Evolutionary conservation across 257 asterid species (phyloP), one percentile per base, ranked within the genome.

Genomic region (Scutellaria minor): DNA sequence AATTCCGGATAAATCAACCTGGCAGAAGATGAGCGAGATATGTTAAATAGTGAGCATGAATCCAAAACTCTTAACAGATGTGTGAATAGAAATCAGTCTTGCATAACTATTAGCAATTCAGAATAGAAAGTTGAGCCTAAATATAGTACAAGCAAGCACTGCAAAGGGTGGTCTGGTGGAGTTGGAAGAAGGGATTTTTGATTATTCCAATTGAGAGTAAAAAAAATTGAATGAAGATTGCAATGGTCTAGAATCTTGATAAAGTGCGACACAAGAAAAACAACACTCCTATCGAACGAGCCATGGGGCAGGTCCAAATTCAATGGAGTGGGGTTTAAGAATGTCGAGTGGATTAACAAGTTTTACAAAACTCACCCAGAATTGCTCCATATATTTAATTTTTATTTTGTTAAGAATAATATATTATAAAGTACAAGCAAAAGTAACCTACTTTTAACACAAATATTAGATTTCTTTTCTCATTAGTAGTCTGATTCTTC

Each of bases 1-100:
- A 13, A 95, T 79, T 14, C 87, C 81, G 3, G 79, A 86, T 69
- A 95, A 83, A 79, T 95, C 99, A 51, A 90, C 94, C 99, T 95
- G 88, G 54, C n/a, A 6, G 6, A 14, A 59, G 35, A 37, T 10
- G 9, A 13, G 11, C 10, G 20, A 40, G 13, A 55, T 10, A 44
- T 12, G 9, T 31, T 55, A 47, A 15, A 20, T 66, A 40, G 7
- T 27, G 37, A 27, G 14, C 51, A 40, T 4, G 22, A 6, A 13
- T 31, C 9, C 53, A 6, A 41, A 62, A 62, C 18, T 58, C 18
- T 0, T 31, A 31, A 31, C 37, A 62, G 18, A 44, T 24, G 35
- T 24, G 31, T 14, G 41, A 44, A 9, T 1, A 20, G 22, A 6
- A 31, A 40, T 62, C 69, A 64, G 69, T 64, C 41, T 5, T 20